Base-by-base conservation (phyloP, 2,329 filamentous ascomycete species). In the Aspergillus vadensis region DNA sequence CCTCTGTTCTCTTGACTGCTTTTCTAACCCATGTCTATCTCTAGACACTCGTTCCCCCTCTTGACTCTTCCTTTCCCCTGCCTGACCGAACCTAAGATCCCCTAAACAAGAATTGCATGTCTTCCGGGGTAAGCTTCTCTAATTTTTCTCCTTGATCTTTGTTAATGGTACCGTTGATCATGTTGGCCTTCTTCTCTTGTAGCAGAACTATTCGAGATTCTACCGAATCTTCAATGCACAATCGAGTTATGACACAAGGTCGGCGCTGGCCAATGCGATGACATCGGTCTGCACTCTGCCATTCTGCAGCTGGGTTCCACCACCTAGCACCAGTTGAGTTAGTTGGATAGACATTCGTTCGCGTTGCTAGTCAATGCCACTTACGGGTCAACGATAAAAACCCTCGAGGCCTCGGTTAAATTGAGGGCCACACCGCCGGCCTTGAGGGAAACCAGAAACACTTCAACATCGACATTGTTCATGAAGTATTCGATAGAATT, bases 261-360 rank as follows among this genome's bases (percentile, higher is more conserved):
- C 95, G 90, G 50, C 88, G 91, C 80, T 99, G 95, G 32, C 95
- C 95, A 68, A 98, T 99, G 58, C 95, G 92, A 78, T 98, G 95
- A 72, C 90, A 92, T 65, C 91, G 86, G 75, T 99, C 95, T 2
- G 95, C 95, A 63, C 91, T 95, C 78, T 99, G 95, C 95, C 95
- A 99, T 79, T 99, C 95, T 0, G 94, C 94, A n/a, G 93, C 93
- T n/a, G 95, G 95, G 69, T 98, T 98, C 95, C 95, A 99, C 95
- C 95, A 98, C 68, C 90, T 92, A 67, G 64, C 25, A 61, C 27
- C 5, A 38, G 63, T 32, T 61, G 25, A 4, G 75, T 75, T 50
- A 65, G 59, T 38, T 47, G 69, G 39, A 23, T n/a, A 43, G n/a
- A 19, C 32, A 55, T 30, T 14, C 30, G 27, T 10, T 23, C n/a